Base-by-base conservation (phyloP, 75 land plant species). In the Sequoiadendron giganteum region DNA sequence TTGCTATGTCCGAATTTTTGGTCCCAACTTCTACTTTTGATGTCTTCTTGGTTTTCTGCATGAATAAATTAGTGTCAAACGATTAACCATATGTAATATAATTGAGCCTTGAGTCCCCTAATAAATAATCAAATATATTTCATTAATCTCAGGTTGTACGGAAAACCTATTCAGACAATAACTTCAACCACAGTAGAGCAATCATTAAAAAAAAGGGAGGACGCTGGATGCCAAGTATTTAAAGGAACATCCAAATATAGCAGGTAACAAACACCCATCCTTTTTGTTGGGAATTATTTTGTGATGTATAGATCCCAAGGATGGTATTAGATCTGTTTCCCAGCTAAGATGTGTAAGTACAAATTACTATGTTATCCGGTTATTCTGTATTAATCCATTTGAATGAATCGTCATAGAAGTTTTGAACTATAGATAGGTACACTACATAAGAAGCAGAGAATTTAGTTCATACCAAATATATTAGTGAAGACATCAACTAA, bases 11-110 rank as follows among this genome's bases (percentile, higher is more conserved):
- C 10, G 81, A 19, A n/a, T 42, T 86, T 72, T 18, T 16, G 47
- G 87, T 86, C 36, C 87, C 87, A 68, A 86, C 87, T 45, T 86
- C 87, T 45, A 86, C 87, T 30, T 73, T 86, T 42, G 43, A 6
- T 72, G 79, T 42, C 87, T 39, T 86, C 48, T 86, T 86, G 7
- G 43, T 86, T 86, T 86, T 70, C 87, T 86, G 6, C 38, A 55
- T 54, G 56, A 40, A 85, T 32, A 85, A 30, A 54, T 49, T n/a
- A 85, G 30, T 4, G 10, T 54, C 8, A 30, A 30, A 34, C 1
- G 40, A 85, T 54, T 18, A 85, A 3, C n/a, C 38, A 55, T 4
- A 55, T 25, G 40, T 54, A 11, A 34, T 18, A 34, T 54, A 16
- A 14, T 34, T 21, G 55, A 21, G n/a, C 70, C 38, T 25, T 45